These are phyloP conservation scores for Exophiala lecanii-corni DNA, from an alignment of 2,329 filamentous ascomycete species.

Conservation along the genomic window DNA sequence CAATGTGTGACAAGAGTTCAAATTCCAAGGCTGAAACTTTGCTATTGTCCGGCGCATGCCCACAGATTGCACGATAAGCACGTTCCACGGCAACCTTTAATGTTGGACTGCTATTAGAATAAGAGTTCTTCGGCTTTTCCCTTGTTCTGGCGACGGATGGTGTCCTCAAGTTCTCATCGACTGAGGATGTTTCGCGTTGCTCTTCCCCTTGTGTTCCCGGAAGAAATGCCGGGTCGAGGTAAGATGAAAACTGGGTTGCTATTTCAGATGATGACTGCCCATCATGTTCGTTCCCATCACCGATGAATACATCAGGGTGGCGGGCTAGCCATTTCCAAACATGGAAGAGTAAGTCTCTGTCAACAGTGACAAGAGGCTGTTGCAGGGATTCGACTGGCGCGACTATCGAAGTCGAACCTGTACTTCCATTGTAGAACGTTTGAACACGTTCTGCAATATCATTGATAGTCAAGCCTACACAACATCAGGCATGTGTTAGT, in stretches of 20 bases:
- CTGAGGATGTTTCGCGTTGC: background rate
- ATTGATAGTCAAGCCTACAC: slow-evolving; percentile 14
- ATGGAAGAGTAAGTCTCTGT: slow-evolving; percentile 49
- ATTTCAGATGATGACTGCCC: slow-evolving; percentile 38
- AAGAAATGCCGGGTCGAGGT: slow-evolving; percentile 9
- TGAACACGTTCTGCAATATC: slow-evolving; percentile 35
- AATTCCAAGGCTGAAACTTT: slow-evolving; percentile 54
- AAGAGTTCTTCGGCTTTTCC: background rate
- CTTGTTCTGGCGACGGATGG: background rate
- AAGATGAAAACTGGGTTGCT: slow-evolving; percentile 28
- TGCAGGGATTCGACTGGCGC: too few species aligned
- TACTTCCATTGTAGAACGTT: slow-evolving; percentile 34
- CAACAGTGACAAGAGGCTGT: slow-evolving; percentile 34
- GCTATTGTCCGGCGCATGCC: slow-evolving; percentile 53
- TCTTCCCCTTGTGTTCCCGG: background rate
- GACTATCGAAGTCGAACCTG: too few species aligned
- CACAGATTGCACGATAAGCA: slow-evolving; percentile 57
- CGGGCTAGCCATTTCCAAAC: slow-evolving; percentile 55
- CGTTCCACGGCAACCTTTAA: slow-evolving; percentile 52
- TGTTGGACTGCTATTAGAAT: slow-evolving; percentile 20
- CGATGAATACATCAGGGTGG: slow-evolving; percentile 53
- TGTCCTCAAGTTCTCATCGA: background rate
- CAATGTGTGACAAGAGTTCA: slow-evolving; percentile 54
- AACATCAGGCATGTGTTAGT: slow-evolving; percentile 4
- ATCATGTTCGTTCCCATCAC: slow-evolving; percentile 38